Percentiles rank a stretch among this genome's conserved stretches.
These are phyloP conservation scores for Pseudogymnoascus sp. DNA, from an alignment of 2,329 filamentous ascomycete genomes.

Conservation along the genomic window DNA sequence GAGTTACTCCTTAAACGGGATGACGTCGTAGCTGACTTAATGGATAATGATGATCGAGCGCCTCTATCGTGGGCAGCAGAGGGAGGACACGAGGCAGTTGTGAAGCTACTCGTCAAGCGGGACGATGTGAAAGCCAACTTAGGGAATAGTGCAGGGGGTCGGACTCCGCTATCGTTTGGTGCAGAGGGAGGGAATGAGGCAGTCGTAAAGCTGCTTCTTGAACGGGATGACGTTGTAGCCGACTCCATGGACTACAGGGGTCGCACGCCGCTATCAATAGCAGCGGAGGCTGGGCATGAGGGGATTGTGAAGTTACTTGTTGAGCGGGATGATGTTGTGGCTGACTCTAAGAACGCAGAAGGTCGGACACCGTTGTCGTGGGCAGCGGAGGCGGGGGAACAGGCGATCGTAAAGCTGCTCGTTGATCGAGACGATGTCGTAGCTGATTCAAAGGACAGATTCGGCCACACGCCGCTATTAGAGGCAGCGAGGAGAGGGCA, in stretches of 20 bases:
- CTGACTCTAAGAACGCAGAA: background rate
- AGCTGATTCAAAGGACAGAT: background rate
- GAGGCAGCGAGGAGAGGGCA: background rate
- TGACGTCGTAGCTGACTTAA: background rate
- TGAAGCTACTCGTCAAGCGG: background rate
- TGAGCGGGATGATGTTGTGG: background rate
- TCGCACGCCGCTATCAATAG: background rate
- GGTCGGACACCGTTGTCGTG: background rate
- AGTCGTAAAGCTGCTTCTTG: background rate
- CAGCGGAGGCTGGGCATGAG: background rate
- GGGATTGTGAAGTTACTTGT: background rate
- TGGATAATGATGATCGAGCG: background rate
- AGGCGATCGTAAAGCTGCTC: background rate
- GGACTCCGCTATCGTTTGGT: background rate
- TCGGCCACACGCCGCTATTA: background rate
- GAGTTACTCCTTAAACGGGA: background rate
- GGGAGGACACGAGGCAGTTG: background rate
- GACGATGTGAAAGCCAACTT: too few species aligned
- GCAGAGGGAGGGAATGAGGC: background rate
- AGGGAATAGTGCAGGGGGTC: background rate
- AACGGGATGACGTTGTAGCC: background rate
- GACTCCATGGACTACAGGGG: background rate
- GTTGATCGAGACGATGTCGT: background rate
- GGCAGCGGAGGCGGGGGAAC: background rate
- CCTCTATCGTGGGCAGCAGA: conserved; percentile 1